Base-by-base conservation (phyloP, 2,329 filamentous ascomycete species). In the Emergomyces pasteurianus region DNA sequence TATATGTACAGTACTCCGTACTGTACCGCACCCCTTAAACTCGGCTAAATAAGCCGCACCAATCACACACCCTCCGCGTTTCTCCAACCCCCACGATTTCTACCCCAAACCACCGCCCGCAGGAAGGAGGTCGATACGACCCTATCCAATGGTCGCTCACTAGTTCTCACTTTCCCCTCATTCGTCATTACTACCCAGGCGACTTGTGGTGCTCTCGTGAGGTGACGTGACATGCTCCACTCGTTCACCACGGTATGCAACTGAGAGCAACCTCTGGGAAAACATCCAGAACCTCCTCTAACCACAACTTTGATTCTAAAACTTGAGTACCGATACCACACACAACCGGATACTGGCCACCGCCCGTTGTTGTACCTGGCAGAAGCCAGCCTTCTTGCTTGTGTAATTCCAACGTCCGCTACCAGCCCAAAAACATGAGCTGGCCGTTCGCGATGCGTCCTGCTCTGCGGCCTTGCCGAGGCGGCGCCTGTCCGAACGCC, bases 391-490 rank as follows among this genome's bases (percentile, higher is more conserved):
- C 16, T 50, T 26, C 28, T 38, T 40, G 2, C 42, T 38, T 43
- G 18, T 43, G 26, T 12, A 57, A 57, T n/a, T 18, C n/a, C 42
- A 31, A 12, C 31, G 28, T 34, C 49, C 28, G 23, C 49, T 28
- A 43, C 47, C 40, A 43, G 46, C 58, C 53, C 52, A 54, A 52
- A 52, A 58, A 16, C 57, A 34, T 58, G 49, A 61, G 52, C 56
- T 59, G 59, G 58, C 57, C 58, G 31, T 58, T 54, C 56, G 60
- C 60, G 28, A 62, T 65, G 57, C 61, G 60, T 43, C 49, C 59
- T 28, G 34, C 61, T 43, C 46, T 63, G 49, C 58, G 58, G 47
- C 54, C 60, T 50, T 62, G 60, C 50, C 49, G 60, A 40, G 57
- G 60, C 31, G 50, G 52, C 42, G 3, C 59, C 34, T 36, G 49